These are phyloP conservation scores for Pachyrhizus erosus DNA, from an alignment of 306 rosid species.

Conservation along the genomic window DNA sequence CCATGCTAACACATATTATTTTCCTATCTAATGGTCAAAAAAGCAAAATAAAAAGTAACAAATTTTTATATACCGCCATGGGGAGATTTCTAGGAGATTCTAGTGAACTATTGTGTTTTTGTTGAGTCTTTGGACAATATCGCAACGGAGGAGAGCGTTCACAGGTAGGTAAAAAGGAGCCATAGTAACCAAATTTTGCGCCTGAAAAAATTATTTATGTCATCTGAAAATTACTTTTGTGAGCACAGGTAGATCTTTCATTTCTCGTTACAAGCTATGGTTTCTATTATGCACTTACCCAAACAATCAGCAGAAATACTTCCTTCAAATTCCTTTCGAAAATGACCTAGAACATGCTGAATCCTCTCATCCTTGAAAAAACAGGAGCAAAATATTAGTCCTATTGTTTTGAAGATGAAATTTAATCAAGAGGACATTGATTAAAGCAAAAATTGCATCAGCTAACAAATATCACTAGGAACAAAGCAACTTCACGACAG, in stretches of 20 bases:
- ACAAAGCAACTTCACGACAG: neutral
- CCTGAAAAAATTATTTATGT: constrained; percentile 48
- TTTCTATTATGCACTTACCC: constrained; percentile 54
- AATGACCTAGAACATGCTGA: constrained; percentile 69
- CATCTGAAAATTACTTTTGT: neutral
- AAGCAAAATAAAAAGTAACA: neutral
- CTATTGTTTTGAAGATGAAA: neutral
- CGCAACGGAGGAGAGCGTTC: constrained; percentile 45
- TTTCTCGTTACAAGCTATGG: neutral
- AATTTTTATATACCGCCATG: constrained; percentile 52
- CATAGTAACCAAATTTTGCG: constrained; percentile 69
- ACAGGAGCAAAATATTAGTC: constrained; percentile 22
- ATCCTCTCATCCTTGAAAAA: constrained; percentile 56
- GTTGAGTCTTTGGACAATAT: constrained; percentile 48
- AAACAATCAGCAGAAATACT: constrained; percentile 61
- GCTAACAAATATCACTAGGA: constrained; percentile 1
- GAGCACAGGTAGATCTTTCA: neutral
- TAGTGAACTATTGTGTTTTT: constrained; percentile 14
- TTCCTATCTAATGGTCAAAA: constrained; percentile 45
- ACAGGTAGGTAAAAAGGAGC: constrained; percentile 68
- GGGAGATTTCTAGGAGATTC: constrained; percentile 55
- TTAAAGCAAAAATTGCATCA: constrained; percentile 8
- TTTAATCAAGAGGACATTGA: neutral
- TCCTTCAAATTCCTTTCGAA: constrained; percentile 73
- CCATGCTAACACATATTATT: constrained; percentile 39